Base-by-base conservation (phyloP, 106 monocot species). In the Platanthera guangdongensis region DNA sequence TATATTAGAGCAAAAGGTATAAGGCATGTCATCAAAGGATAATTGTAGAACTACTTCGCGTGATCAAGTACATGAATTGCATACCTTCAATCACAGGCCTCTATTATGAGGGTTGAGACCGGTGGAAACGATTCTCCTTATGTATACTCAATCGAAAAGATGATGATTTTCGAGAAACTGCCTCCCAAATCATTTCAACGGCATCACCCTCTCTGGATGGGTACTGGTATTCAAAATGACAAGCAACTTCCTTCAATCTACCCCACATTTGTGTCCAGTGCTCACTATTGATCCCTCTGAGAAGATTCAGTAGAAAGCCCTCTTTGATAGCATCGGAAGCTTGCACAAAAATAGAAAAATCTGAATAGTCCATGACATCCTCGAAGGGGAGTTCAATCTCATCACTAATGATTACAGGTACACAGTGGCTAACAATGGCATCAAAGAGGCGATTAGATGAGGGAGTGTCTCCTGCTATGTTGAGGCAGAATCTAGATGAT, bases 131-230 rank as follows among this genome's bases (percentile, higher is more conserved):
- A 25, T 85, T 77, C 19, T 73, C 74, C 59, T 71, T 81, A 65
- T 92, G 81, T 52, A 87, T 25, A 49, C 80, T 75, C 69, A 95
- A 77, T 25, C 50, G 77, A 28, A 88, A 52, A 18, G 75, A 19
- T 6, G 86, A 72, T 50, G 85, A 72, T 51, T 91, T 96, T 15
- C 82, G 79, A 52, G 83, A 85, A 9, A 90, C 84, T 9, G 84
- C 89, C 25, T 84, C 74, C 95, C 95, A 96, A n/a, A 96, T 91
- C 92, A 96, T 96, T 75, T 89, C 87, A 51, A 96, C 93, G 4
- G 95, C 85, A 79, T 90, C 95, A 6, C 74, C 88, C 13, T 80
- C 51, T 52, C 77, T 76, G 3, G 92, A 89, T 3, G 95, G 96
- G 51, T 80, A 89, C 63, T 83, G 84, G 73, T 88, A 97, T 81